Evolutionary conservation across 2,329 filamentous ascomycete genomes (phyloP), one percentile per base, ranked within the genome.

Genomic region (Clarireedia monteithiana): DNA sequence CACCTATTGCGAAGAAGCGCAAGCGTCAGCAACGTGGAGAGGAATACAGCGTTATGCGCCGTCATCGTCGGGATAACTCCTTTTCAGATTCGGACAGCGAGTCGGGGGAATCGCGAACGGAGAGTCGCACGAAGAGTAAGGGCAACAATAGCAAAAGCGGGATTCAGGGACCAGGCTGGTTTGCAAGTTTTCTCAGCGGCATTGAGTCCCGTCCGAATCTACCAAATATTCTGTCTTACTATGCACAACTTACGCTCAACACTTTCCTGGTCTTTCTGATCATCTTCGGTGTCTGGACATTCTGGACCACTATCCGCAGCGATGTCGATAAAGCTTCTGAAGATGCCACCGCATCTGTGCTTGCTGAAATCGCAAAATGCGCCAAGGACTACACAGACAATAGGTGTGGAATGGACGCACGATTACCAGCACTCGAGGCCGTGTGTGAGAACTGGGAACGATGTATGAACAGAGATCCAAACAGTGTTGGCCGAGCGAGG

Each of bases 401-500:
- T 66, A 77, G 78, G 39, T 99, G 94, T 70, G 80, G 78, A 1
- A 81, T 78, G 0, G 77, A 80, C 2, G 79, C 79, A 17, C 80
- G 86, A 14, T 72, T 87, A 3, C 92, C 91, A 0, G 89, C 88
- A 0, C 75, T 97, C 63, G 81, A 86, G 59, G 73, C 73, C 0
- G 74, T 86, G 4, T 99, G 94, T 69, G 80, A 84, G 36, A 81
- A 85, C 59, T 97, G 92, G 92, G 84, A 86, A 61, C 76, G 82
- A 34, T 97, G 94, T 72, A 96, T 96, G 89, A 84, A 85, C 62
- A 83, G 86, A 62, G 89, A 96, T 66, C 85, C 91, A 0, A 78
- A 84, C 46, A 83, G 83, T 55, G 83, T 96, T 55, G 91, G 89
- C 62, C 79, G 86, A 39, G 86, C 92, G 44, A 86, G 85, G 65